A percentile compares a stretch with the other conserved stretches of the same genome.
phyloP scores from a whole-genome alignment of 495 filamentous ascomycete species.

The Neurospora sp. region DNA sequence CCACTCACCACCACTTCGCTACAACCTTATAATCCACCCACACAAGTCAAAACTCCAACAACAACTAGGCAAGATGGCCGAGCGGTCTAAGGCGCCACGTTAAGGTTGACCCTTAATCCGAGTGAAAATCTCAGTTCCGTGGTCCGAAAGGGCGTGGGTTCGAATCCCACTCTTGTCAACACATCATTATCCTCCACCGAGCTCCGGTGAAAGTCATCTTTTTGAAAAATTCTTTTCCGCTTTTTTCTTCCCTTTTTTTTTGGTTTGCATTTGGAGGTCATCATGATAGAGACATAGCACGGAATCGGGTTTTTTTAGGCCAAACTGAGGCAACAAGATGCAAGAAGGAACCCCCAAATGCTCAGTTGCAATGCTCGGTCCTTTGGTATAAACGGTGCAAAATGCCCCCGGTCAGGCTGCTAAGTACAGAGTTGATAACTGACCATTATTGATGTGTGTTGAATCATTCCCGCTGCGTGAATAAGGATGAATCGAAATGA shows the following conservation, averaged over 20 bases:
- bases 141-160: conserved; percentile 29
- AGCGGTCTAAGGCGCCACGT: not conserved
- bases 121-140: conserved; percentile 5
- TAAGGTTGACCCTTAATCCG: not conserved
- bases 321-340: not conserved
- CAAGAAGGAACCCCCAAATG: not conserved
- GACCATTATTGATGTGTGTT: not conserved
- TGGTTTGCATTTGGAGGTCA: not conserved
- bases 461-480: not conserved
- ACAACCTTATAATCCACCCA: not conserved
- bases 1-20: not conserved
- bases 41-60: not conserved
- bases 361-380: not conserved
- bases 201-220: not conserved
- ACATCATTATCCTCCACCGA: not conserved
- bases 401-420: not conserved
- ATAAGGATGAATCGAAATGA: not conserved
- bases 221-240: not conserved
- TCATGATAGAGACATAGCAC: not conserved
- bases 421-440: not conserved
- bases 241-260: not conserved
- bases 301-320: not conserved
- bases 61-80: not conserved
- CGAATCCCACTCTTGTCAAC: conserved; percentile 27
- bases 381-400: not conserved